A percentile compares a stretch with the other conserved stretches of the same genome.
phyloP scores from a whole-genome alignment of 208 protist genomes.

The Acanthamoeba culbertsoni region DNA sequence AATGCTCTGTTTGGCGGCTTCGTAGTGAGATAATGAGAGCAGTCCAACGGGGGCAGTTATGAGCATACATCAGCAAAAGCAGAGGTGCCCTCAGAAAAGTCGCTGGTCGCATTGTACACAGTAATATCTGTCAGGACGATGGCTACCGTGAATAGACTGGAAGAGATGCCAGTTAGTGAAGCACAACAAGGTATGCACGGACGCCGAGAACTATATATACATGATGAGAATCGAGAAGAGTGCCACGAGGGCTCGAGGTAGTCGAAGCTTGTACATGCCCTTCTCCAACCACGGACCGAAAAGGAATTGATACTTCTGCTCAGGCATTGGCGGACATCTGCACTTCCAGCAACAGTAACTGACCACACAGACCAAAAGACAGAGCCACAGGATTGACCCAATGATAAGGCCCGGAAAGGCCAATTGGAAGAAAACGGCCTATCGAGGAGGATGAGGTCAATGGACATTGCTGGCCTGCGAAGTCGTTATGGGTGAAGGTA shows the following conservation, averaged over 20 bases:
- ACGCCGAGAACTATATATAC: neutral
- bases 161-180: neutral
- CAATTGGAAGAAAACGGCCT: slow-evolving; percentile 21
- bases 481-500: too few species aligned
- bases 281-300: slow-evolving; percentile 47
- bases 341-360: slow-evolving; percentile 49
- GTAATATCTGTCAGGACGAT: slow-evolving; percentile 35
- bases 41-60: too few species aligned
- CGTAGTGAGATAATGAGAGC: neutral
- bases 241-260: neutral
- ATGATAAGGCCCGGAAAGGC: neutral
- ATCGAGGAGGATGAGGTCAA: neutral
- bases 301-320: slow-evolving; percentile 44
- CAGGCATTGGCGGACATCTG: neutral
- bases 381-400: neutral
- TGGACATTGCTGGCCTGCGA: neutral
- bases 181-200: neutral
- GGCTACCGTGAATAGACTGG: neutral
- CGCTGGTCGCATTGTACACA: neutral
- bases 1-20: neutral
- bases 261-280: slow-evolving; percentile 51
- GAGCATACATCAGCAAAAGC: neutral
- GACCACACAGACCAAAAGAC: neutral
- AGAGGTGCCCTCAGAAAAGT: neutral
- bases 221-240: neutral